Conservation (phyloP, 495 filamentous ascomycete species). For the Tuber calosporum region DNA sequence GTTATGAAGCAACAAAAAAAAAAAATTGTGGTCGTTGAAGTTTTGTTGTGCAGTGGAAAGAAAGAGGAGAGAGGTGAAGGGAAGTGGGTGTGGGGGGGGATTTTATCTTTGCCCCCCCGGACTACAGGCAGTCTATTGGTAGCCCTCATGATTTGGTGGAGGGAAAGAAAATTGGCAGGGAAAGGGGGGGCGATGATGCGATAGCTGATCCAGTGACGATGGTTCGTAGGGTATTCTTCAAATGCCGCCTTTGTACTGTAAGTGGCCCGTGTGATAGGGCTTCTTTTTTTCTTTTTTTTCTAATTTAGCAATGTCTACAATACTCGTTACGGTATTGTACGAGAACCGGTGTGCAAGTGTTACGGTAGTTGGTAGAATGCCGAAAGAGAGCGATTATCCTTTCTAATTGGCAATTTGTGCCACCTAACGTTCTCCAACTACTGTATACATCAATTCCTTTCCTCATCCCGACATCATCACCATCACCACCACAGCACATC, state of each 20-base stretch:
- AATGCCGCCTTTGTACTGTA: conserved; percentile 11
- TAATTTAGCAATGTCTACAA: not conserved
- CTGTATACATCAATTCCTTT: not conserved
- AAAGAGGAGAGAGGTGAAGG: not conserved
- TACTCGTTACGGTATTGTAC: not conserved
- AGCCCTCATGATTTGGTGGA: not conserved
- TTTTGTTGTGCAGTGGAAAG: conserved; percentile 6
- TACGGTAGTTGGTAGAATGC: not conserved
- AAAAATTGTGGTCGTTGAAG: conserved; percentile 9
- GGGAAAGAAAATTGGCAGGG: conserved; percentile 12
- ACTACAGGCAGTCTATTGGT: not conserved
- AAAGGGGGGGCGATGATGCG: conserved; percentile 20
- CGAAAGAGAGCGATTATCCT: not conserved
- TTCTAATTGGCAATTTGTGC: not conserved
- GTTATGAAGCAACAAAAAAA: conserved; percentile 10
- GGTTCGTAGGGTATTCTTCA: not conserved
- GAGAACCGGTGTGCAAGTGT: not conserved
- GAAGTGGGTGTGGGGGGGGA: not conserved
- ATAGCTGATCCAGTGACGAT: not conserved
- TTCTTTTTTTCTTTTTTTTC: not conserved
- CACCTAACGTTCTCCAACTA: not conserved
- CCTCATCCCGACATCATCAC: not conserved
- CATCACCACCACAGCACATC: not conserved
- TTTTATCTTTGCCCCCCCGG: not conserved
- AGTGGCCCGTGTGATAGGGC: conserved; percentile 1